These are phyloP conservation scores for Beauveria australis DNA, from an alignment of 2,329 filamentous ascomycete genomes.

Conservation along the genomic window DNA sequence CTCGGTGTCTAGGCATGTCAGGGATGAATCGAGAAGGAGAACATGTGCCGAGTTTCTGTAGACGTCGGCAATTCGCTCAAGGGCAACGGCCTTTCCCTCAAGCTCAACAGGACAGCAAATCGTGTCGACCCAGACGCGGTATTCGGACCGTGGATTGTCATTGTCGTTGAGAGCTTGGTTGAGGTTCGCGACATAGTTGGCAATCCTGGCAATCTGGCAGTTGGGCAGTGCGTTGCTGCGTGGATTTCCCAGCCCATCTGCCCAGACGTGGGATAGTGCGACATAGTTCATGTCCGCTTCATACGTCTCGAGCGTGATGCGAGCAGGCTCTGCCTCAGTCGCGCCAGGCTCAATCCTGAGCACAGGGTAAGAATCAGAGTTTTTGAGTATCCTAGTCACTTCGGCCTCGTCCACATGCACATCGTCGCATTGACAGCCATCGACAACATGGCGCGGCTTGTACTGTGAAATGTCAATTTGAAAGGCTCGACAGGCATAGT, in stretches of 20 bases:
- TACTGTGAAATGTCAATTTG: constrained; percentile 23
- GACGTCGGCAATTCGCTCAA: constrained; percentile 25
- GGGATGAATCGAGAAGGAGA: constrained; percentile 25
- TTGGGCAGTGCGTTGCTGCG: constrained; percentile 21
- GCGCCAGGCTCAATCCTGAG: constrained; percentile 10
- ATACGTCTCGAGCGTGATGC: constrained; percentile 17
- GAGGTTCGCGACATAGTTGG: constrained; percentile 17
- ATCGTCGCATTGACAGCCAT: constrained; percentile 17
- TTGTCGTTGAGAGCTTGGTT: constrained; percentile 1
- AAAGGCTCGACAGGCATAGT: constrained; percentile 20
- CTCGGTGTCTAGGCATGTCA: constrained; percentile 17
- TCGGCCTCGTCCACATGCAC: constrained; percentile 15
- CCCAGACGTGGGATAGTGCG: constrained; percentile 30
- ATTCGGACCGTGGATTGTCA: constrained; percentile 4
- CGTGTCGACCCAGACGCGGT: constrained; percentile 27
- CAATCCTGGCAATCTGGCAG: constrained; percentile 23
- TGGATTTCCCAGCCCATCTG: constrained; percentile 27
- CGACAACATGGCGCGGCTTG: constrained; percentile 16
- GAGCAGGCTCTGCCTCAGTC: background rate
- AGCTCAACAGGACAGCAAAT: constrained; percentile 24
- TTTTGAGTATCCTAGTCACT: constrained; percentile 14
- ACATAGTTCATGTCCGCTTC: constrained; percentile 20
- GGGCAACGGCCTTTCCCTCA: constrained; percentile 19
- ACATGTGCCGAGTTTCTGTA: constrained; percentile 25
- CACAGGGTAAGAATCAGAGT: constrained; percentile 15